A percentile compares a stretch with the other conserved stretches of the same genome.
These are phyloP conservation scores for Colletotrichum sp. DNA, from an alignment of 2,329 filamentous ascomycete species.

Conservation along the genomic window DNA sequence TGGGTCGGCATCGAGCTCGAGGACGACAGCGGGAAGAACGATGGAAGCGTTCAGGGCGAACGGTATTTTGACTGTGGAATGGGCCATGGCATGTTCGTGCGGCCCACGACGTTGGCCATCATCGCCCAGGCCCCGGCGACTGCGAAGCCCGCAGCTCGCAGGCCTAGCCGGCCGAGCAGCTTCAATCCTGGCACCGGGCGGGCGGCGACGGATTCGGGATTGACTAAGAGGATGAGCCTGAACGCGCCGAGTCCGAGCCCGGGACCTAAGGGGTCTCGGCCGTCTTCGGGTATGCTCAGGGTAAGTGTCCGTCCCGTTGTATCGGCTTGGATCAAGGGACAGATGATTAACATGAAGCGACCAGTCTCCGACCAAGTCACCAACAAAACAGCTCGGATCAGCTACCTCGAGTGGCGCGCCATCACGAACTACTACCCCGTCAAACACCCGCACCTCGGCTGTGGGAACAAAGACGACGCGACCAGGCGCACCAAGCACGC, in stretches of 20 bases:
- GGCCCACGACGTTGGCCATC: constrained; percentile 70
- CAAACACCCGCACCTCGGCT: constrained; percentile 54
- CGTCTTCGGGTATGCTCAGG: constrained; percentile 60
- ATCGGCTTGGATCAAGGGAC: neutral
- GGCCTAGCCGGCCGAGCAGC: constrained; percentile 55
- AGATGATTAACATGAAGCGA: neutral
- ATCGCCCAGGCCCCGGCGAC: constrained; percentile 51
- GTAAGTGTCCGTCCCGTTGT: constrained; percentile 36
- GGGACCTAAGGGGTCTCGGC: constrained; percentile 59
- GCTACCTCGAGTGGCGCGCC: constrained; percentile 59
- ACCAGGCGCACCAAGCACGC: constrained; percentile 56
- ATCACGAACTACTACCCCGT: constrained; percentile 70
- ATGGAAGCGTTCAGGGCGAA: constrained; percentile 87
- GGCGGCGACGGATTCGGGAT: constrained; percentile 54
- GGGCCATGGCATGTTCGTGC: constrained; percentile 84
- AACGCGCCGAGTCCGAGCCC: constrained; percentile 78
- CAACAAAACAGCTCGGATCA: constrained; percentile 73
- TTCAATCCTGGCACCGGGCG: constrained; percentile 45
- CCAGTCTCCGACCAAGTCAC: constrained; percentile 80
- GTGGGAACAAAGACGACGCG: constrained; percentile 54
- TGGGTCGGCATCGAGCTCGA: constrained; percentile 93
- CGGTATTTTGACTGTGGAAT: constrained; percentile 87
- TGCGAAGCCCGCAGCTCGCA: constrained; percentile 40
- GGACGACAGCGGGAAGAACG: constrained; percentile 86
- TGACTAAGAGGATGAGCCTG: constrained; percentile 69